Base-by-base conservation (phyloP, 2,329 filamentous ascomycete species). In the Stylonectria norvegica region DNA sequence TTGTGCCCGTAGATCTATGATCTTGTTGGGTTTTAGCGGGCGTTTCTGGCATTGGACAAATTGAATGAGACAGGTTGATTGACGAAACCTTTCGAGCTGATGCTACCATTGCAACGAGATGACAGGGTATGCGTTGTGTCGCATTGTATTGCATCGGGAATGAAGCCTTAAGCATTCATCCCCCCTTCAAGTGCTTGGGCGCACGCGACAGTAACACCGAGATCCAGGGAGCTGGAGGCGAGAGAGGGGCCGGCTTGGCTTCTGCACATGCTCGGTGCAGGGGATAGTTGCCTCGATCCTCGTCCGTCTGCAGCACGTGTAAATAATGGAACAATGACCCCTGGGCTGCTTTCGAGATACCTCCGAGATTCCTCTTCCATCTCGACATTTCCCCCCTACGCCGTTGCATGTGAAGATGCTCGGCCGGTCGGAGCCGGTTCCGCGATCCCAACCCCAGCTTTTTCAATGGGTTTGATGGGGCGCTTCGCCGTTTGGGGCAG, bases 401-500 rank as follows among this genome's bases (percentile, higher is more conserved):
- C 27, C 10, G 19, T 49, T 43, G 46, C 55, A 58, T 53, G 55
- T 58, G 55, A 58, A 45, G 30, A 40, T 31, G 50, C 50, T 57
- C 52, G 47, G 52, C 39, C 47, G 45, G 42, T 45, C 42, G 43
- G 40, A 45, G 34, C 28, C 40, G 37, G 43, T 36, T 40, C 20
- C 36, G 29, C 38, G 40, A 46, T 41, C 28, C 42, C 39, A 35
- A 33, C 31, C 39, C 45, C 40, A 22, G 43, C 48, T 48, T 52
- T 52, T 56, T 57, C 53, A 45, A 55, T 54, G 45, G 55, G 34
- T 52, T 56, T 57, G 55, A 45, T 56, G 55, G 45, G 55, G 34
- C 47, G 50, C 56, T 53, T 55, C 42, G 4, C 55, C 36, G 1
- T 19, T 47, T 48, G 5, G 6, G 45, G 56, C 31, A 58, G 46